Percentiles rank a stretch among this genome's conserved stretches.
Evolutionary conservation across 805 yeast species (phyloP).

Genomic region (Pichia californica): DNA sequence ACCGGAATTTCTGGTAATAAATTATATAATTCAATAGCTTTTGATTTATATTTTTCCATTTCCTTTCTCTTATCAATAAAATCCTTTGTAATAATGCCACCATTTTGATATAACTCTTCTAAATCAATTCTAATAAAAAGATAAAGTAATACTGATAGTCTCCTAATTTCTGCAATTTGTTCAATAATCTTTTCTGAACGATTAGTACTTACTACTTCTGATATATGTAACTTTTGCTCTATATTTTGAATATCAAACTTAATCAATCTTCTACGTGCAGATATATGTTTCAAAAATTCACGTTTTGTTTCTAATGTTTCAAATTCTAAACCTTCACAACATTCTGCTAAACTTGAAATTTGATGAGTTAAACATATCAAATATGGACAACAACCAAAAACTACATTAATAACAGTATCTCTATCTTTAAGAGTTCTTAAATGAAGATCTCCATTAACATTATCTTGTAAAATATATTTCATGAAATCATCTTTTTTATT

Average conservation of each 20-base stretch:
- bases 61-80: constrained; percentile 11
- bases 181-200: constrained; percentile 20
- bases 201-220: constrained; percentile 11
- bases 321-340: constrained; percentile 29
- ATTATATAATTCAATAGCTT: constrained; percentile 22
- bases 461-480: background rate
- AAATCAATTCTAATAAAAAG: constrained; percentile 31
- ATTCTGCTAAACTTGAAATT: constrained; percentile 32
- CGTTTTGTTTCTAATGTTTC: constrained; percentile 15
- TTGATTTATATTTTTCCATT: constrained; percentile 15
- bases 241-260: constrained; percentile 22
- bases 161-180: constrained; percentile 34
- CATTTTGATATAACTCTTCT: constrained; percentile 18
- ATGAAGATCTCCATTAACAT: background rate
- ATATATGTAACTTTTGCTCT: constrained; percentile 20
- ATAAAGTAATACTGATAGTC: constrained; percentile 30
- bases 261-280: constrained; percentile 23
- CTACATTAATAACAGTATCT: constrained; percentile 29
- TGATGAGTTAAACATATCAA: constrained; percentile 32
- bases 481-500: background rate
- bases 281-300: constrained; percentile 18
- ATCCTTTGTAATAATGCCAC: constrained; percentile 7
- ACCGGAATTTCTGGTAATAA: constrained; percentile 28
- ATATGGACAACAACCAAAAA: constrained; percentile 36
- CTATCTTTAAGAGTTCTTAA: background rate